Percentiles rank a stretch among this genome's conserved stretches.
phyloP scores from a whole-genome alignment of 805 yeast species.

The Suhomyces sp. region DNA sequence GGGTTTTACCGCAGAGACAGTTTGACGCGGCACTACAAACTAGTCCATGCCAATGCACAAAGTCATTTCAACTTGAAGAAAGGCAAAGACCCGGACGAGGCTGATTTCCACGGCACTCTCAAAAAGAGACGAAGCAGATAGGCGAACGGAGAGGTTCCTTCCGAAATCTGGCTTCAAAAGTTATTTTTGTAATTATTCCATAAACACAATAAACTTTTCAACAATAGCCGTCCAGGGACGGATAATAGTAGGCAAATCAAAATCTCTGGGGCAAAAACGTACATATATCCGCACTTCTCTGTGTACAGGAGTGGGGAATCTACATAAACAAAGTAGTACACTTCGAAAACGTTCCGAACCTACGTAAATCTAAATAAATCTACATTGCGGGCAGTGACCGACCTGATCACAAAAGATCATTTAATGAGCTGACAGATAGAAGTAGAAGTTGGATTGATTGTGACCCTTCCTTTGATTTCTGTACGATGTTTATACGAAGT shows the following conservation, averaged over 20 bases:
- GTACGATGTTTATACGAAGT: not conserved
- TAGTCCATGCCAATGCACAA: conserved; percentile 10
- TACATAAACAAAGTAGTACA: not conserved
- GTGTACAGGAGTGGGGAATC: not conserved
- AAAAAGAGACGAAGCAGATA: not conserved
- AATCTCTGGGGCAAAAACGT: not conserved
- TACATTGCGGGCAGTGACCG: too few species aligned
- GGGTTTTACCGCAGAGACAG: conserved; percentile 15
- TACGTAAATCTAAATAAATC: too few species aligned
- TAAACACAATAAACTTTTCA: not conserved
- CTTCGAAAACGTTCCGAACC: too few species aligned
- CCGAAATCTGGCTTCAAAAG: not conserved
- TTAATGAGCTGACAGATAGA: too few species aligned
- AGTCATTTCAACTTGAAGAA: conserved; percentile 7
- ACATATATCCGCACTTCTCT: not conserved
- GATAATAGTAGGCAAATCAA: not conserved
- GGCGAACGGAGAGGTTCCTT: not conserved
- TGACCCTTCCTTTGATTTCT: not conserved
- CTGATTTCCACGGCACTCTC: not conserved
- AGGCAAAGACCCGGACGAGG: not conserved
- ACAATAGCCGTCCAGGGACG: not conserved
- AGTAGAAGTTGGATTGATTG: not conserved
- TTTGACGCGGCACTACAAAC: conserved; percentile 12
- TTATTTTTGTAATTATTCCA: not conserved
- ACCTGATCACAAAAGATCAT: too few species aligned